Percentiles rank a stretch among this genome's conserved stretches.
phyloP scores from a whole-genome alignment of 495 filamentous ascomycete genomes.

The Aspergillus taichungensis region DNA sequence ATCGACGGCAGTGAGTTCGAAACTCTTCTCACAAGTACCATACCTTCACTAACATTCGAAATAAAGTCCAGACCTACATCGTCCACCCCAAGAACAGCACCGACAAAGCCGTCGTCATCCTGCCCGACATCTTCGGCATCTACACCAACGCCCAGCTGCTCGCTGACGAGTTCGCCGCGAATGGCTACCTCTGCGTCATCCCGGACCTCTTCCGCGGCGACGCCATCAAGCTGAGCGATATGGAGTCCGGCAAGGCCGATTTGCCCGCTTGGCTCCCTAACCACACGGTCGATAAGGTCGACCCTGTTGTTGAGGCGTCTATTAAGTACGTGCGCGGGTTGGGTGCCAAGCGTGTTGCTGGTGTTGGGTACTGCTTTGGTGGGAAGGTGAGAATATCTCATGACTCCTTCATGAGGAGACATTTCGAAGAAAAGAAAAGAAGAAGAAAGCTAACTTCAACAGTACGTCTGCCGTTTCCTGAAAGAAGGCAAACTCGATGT shows the following conservation, averaged over 20 bases:
- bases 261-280: slow-evolving; percentile 48
- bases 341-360: slow-evolving; percentile 60
- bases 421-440: too few relatives aligned
- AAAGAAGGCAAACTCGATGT: slow-evolving; percentile 46
- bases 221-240: slow-evolving; percentile 42
- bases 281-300: slow-evolving; percentile 51
- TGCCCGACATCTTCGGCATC: slow-evolving; percentile 63
- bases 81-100: slow-evolving; percentile 34
- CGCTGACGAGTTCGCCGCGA: slow-evolving; percentile 74
- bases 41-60: slow-evolving; percentile 5
- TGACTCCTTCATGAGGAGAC: neutral
- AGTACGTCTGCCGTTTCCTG: slow-evolving; percentile 39
- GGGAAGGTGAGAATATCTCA: slow-evolving; percentile 36
- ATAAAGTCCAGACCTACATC: slow-evolving; percentile 36
- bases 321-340: slow-evolving; percentile 50
- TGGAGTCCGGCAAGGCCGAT: slow-evolving; percentile 49
- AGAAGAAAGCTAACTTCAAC: slow-evolving; percentile 1
- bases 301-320: slow-evolving; percentile 52
- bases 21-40: slow-evolving; percentile 7
- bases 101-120: slow-evolving; percentile 34
- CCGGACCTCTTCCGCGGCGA: slow-evolving; percentile 76
- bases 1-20: slow-evolving; percentile 27
- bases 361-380: slow-evolving; percentile 43
- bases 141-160: slow-evolving; percentile 72
- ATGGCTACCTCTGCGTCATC: slow-evolving; percentile 70